Evolutionary conservation across 768 basidiomycete species (phyloP).

Genomic region (Tricholomella constricta): DNA sequence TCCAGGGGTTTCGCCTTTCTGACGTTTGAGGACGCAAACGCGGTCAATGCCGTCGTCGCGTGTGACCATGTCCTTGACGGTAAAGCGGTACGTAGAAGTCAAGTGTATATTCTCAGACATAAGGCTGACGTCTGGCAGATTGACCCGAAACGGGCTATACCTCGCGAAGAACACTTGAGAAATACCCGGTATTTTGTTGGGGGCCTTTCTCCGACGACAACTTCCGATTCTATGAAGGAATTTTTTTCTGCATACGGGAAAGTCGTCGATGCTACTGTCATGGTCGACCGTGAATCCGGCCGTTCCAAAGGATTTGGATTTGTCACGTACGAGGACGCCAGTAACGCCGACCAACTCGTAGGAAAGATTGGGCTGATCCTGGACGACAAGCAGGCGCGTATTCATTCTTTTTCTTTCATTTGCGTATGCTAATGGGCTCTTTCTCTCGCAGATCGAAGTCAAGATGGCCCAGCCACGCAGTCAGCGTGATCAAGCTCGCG

Average conservation of each 20-base stretch:
- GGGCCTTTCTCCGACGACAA: conserved; percentile 67
- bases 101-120: too few relatives aligned
- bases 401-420: not conserved
- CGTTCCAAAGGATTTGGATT: conserved; percentile 86
- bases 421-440: not conserved
- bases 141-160: conserved; percentile 87
- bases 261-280: conserved; percentile 82
- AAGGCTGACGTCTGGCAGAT: conserved; percentile 48
- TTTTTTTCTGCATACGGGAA: conserved; percentile 77
- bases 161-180: conserved; percentile 74
- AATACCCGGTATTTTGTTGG: conserved; percentile 85
- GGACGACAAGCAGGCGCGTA: conserved; percentile 73
- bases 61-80: conserved; percentile 76
- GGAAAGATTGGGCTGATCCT: conserved; percentile 66
- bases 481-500: conserved; percentile 57
- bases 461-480: conserved; percentile 77
- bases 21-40: conserved; percentile 70
- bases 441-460: conserved; percentile 68
- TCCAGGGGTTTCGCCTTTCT: conserved; percentile 86
- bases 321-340: conserved; percentile 74
- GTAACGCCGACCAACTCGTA: conserved; percentile 66
- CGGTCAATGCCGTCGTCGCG: conserved; percentile 65
- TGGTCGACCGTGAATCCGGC: conserved; percentile 78
- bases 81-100: conserved; percentile 55
- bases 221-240: conserved; percentile 66